Evolutionary conservation across 106 monocot genomes (phyloP).

Genomic region (Dendrobium huoshanense): DNA sequence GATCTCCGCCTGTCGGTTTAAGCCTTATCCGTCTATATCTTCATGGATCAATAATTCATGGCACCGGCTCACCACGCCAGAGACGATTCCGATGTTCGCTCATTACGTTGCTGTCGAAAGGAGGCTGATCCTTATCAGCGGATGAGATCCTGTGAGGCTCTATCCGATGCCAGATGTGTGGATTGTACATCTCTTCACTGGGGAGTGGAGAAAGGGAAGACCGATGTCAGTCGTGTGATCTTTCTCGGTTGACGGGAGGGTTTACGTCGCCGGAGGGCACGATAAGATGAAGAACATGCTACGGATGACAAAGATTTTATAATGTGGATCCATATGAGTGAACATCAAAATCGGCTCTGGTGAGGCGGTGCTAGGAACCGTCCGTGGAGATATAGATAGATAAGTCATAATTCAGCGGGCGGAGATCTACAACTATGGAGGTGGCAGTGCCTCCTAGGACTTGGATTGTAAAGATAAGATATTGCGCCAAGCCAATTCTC

Average conservation of each 20-base stretch:
- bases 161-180: conserved; percentile 36
- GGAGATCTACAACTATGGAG: not conserved
- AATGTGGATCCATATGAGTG: conserved; percentile 41
- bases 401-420: conserved; percentile 25
- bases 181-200: conserved; percentile 36
- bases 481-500: conserved; percentile 13
- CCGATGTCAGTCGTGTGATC: conserved; percentile 28
- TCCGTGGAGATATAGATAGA: conserved; percentile 26
- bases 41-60: conserved; percentile 15
- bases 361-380: conserved; percentile 28
- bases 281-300: conserved; percentile 50
- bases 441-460: not conserved
- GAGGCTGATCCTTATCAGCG: conserved; percentile 38
- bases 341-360: conserved; percentile 35
- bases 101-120: conserved; percentile 39
- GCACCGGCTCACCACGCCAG: conserved; percentile 19
- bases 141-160: conserved; percentile 55
- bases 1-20: conserved; percentile 17
- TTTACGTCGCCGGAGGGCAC: conserved; percentile 47
- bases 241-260: conserved; percentile 43
- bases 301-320: conserved; percentile 24
- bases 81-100: conserved; percentile 43
- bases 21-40: conserved; percentile 30
- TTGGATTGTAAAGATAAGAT: conserved; percentile 21
- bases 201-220: conserved; percentile 25